Conservation (phyloP, 345 rosid genomes). For the Syzygium oleosum region DNA sequence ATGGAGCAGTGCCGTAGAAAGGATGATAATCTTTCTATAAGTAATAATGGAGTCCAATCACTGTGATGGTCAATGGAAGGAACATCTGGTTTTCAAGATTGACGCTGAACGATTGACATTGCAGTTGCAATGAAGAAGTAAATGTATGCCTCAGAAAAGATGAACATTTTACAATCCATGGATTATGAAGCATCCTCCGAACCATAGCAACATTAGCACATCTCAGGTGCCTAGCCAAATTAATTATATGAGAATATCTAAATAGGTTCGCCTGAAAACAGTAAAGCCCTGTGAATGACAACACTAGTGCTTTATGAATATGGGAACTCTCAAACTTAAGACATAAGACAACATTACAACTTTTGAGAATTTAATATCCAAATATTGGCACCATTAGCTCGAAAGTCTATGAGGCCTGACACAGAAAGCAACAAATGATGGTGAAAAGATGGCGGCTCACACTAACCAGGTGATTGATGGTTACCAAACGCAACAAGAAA, state of each 20-base stretch:
- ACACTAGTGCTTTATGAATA: background rate
- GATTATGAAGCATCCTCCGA: background rate
- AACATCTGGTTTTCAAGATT: background rate
- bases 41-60: background rate
- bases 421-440: background rate
- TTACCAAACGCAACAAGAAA: constrained; percentile 97
- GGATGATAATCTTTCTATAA: background rate
- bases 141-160: background rate
- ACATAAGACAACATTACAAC: background rate
- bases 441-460: background rate
- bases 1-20: background rate
- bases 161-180: background rate
- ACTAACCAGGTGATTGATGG: constrained; percentile 96
- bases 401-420: background rate
- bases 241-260: background rate
- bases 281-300: background rate
- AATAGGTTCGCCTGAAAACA: background rate
- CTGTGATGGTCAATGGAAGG: background rate
- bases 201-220: background rate
- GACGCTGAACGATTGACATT: background rate
- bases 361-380: background rate
- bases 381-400: background rate
- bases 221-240: background rate
- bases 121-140: background rate
- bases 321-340: background rate